Evolutionary conservation across 2,329 filamentous ascomycete genomes (phyloP).

Genomic region (Fusarium scirpi): DNA sequence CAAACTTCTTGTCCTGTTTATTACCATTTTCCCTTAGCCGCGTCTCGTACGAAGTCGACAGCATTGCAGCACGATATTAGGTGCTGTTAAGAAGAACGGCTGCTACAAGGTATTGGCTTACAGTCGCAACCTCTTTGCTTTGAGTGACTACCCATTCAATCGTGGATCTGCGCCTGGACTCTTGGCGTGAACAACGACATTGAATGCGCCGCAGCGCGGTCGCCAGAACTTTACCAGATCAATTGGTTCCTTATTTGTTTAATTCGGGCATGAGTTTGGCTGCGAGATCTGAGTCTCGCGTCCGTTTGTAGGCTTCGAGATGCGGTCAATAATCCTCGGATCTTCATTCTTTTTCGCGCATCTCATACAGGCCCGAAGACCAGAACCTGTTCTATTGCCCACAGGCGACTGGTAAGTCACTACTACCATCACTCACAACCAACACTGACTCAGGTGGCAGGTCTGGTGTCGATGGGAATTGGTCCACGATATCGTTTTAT

Average conservation of each 20-base stretch:
- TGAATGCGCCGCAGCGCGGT: slow-evolving; percentile 21
- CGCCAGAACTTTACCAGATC: slow-evolving; percentile 9
- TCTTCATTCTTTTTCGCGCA: slow-evolving; percentile 29
- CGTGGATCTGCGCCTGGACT: slow-evolving; percentile 3
- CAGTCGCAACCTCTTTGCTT: neutral
- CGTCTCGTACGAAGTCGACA: neutral
- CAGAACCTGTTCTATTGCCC: slow-evolving; percentile 39
- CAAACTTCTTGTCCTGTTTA: slow-evolving; percentile 9
- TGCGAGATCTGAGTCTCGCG: slow-evolving; percentile 1
- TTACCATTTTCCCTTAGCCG: slow-evolving; percentile 8
- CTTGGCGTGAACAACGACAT: slow-evolving; percentile 8
- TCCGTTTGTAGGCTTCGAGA: slow-evolving; percentile 12
- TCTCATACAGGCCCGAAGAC: slow-evolving; percentile 34
- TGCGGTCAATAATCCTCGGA: slow-evolving; percentile 36
- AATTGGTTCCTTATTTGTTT: slow-evolving; percentile 15
- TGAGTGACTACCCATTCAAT: neutral
- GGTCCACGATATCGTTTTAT: slow-evolving; percentile 74
- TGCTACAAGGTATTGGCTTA: neutral
- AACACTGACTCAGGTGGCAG: slow-evolving; percentile 51
- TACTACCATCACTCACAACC: too few species aligned
- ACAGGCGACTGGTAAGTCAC: slow-evolving; percentile 40
- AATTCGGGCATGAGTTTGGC: slow-evolving; percentile 5
- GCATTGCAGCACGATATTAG: neutral
- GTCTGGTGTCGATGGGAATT: slow-evolving; percentile 75
- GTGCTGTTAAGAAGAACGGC: neutral